Base-by-base conservation (phyloP, 2,329 filamentous ascomycete genomes). In the Hirsutella minnesotensis region DNA sequence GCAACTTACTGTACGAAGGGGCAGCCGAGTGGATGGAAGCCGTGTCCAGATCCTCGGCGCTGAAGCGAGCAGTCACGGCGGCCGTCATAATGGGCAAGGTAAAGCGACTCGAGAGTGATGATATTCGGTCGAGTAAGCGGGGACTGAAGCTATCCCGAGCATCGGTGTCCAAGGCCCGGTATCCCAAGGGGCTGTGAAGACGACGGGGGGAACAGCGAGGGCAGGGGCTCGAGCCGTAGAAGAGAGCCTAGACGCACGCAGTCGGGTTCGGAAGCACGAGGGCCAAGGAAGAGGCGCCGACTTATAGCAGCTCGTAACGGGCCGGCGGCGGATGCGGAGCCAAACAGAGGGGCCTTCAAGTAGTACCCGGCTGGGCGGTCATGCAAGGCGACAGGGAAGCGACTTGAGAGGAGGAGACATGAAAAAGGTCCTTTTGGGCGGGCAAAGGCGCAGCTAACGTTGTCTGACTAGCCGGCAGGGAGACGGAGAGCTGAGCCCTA, bases 11-110 rank as follows among this genome's bases (percentile, higher is more conserved):
- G 57, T 83, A 83, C 9, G 80, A 83, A 34, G 80, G 80, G n/a
- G 79, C 79, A 8, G 72, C 72, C 16, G 79, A 83, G 51, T 68
- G 76, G 47, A 84, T 73, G 9, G 81, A 84, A 7, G 75, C 71
- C 19, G 79, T 81, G 52, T 84, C 80, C 45, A 81, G 77, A 56
- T 83, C 79, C 46, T 77, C 72, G 5, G 62, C 52, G 49, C 56
- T 60, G 44, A 64, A 65, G 38, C 61, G 59, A 43, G 60, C 53
- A 19, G 56, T 52, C 41, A 58, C 45, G 19, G 53, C 48, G 35
- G 49, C 60, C 27, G 56, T 59, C 59, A 61, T 62, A 46, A 51
- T 54, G 55, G 49, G 37, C 41, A 36, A 42, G 42, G 31, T 41
- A 22, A 42, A 39, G 34, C 40, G 44, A 37, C 38, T 13, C 9